phyloP scores from a whole-genome alignment of 2,329 filamentous ascomycete species.

The Botryotinia convoluta region DNA sequence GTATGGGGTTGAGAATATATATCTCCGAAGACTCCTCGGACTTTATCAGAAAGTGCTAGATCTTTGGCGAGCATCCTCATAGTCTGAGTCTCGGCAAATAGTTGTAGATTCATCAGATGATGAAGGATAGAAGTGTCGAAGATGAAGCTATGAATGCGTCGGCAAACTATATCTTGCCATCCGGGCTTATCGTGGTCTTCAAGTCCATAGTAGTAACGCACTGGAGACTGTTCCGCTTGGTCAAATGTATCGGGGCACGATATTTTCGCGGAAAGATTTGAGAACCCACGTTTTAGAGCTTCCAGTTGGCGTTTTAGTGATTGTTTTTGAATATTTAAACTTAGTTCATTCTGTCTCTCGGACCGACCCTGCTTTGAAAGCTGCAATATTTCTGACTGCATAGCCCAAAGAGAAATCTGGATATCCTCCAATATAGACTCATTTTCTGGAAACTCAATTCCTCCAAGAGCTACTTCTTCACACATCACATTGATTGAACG shows the following conservation, averaged over 20 bases:
- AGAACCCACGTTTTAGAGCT: slow-evolving; percentile 24
- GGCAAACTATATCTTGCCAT: slow-evolving; percentile 24
- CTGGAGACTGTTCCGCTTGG: slow-evolving; percentile 21
- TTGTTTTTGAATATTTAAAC: slow-evolving; percentile 24
- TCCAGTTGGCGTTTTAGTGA: slow-evolving; percentile 27
- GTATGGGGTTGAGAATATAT: slow-evolving; percentile 22
- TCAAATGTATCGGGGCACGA: slow-evolving; percentile 19
- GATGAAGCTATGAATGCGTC: slow-evolving; percentile 37
- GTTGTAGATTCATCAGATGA: slow-evolving; percentile 41
- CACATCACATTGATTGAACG: slow-evolving; percentile 27
- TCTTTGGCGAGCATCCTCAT: slow-evolving; percentile 37
- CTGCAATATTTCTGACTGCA: slow-evolving; percentile 29
- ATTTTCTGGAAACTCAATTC: slow-evolving; percentile 2
- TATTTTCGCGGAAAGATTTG: slow-evolving; percentile 23
- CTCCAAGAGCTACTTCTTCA: slow-evolving; percentile 16
- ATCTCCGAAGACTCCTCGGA: slow-evolving; percentile 2
- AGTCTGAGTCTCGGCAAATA: slow-evolving; percentile 40
- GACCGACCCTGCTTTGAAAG: slow-evolving; percentile 5
- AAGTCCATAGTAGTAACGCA: slow-evolving; percentile 30
- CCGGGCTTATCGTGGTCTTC: slow-evolving; percentile 28
- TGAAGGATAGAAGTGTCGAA: slow-evolving; percentile 41
- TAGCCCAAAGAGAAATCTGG: slow-evolving; percentile 30
- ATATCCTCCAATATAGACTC: slow-evolving; percentile 31
- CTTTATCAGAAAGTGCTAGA: background rate
- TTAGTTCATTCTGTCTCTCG: slow-evolving; percentile 16